These are phyloP conservation scores for Phytophthora citricola DNA, from an alignment of 352 stramenopile genomes.

Conservation along the genomic window DNA sequence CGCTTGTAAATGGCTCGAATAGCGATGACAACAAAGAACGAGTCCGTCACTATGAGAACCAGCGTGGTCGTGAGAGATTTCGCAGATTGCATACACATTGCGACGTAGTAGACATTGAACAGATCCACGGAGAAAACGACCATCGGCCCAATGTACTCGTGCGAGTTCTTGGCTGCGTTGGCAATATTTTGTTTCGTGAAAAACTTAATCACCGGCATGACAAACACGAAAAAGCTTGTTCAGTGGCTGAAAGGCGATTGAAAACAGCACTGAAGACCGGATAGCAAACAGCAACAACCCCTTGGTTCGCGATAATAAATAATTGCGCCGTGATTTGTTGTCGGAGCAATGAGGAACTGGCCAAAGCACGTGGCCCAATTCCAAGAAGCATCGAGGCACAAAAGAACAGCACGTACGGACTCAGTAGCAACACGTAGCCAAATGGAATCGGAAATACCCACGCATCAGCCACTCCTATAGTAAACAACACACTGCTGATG, in stretches of 20 bases:
- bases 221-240: slow-evolving; percentile 17
- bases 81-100: slow-evolving; percentile 13
- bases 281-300: slow-evolving; percentile 21
- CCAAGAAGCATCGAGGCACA: slow-evolving; percentile 8
- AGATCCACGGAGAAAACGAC: slow-evolving; percentile 19
- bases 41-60: slow-evolving; percentile 6
- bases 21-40: slow-evolving; percentile 6
- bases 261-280: slow-evolving; percentile 26
- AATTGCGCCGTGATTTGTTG: slow-evolving; percentile 19
- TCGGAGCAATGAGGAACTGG: slow-evolving; percentile 1
- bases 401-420: slow-evolving; percentile 11
- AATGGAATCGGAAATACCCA: slow-evolving; percentile 22
- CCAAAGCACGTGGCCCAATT: slow-evolving; percentile 3
- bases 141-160: slow-evolving; percentile 22
- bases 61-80: slow-evolving; percentile 5
- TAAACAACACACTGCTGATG: neutral
- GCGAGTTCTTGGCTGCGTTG: slow-evolving; percentile 7
- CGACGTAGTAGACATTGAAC: slow-evolving; percentile 18
- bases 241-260: slow-evolving; percentile 7
- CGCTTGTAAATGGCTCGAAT: slow-evolving; percentile 12
- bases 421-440: slow-evolving; percentile 17
- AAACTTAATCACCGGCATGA: slow-evolving; percentile 30
- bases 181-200: slow-evolving; percentile 30
- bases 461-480: slow-evolving; percentile 6
- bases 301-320: slow-evolving; percentile 23